Conservation (phyloP, 2,329 filamentous ascomycete genomes). For the Curvularia verruculosa region DNA sequence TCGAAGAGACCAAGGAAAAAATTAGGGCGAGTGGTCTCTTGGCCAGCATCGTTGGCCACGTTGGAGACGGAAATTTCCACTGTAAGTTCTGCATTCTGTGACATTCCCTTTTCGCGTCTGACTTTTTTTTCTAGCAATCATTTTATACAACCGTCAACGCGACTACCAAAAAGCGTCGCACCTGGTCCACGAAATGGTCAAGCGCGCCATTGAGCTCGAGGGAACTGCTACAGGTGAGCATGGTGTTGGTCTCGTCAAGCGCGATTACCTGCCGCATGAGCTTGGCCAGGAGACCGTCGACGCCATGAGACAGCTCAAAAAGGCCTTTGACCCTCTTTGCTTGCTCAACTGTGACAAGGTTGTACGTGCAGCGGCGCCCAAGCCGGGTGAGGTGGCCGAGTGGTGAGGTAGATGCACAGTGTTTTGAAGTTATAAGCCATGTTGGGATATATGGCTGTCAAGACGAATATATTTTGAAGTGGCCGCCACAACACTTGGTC, state of each 20-base stretch:
- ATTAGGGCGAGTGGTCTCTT: slow-evolving; percentile 67
- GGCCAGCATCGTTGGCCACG: slow-evolving; percentile 72
- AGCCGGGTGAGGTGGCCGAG: slow-evolving; percentile 56
- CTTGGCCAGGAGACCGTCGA: slow-evolving; percentile 76
- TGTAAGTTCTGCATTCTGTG: slow-evolving; percentile 49
- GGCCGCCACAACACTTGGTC: neutral
- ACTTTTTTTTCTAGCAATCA: slow-evolving; percentile 56
- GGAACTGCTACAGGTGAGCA: slow-evolving; percentile 87
- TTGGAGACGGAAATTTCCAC: slow-evolving; percentile 78
- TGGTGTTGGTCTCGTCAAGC: slow-evolving; percentile 82
- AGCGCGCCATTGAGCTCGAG: slow-evolving; percentile 82
- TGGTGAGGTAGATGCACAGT: slow-evolving; percentile 46
- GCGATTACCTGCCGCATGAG: slow-evolving; percentile 81
- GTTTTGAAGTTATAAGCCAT: neutral
- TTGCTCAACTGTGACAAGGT: slow-evolving; percentile 70
- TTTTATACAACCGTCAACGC: slow-evolving; percentile 67
- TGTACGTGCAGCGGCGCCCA: slow-evolving; percentile 61
- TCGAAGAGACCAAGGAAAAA: slow-evolving; percentile 75
- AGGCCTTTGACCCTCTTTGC: slow-evolving; percentile 76
- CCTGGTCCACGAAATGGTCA: slow-evolving; percentile 83
- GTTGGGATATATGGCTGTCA: neutral
- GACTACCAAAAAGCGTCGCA: slow-evolving; percentile 71
- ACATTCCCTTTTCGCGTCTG: neutral
- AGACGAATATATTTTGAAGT: neutral
- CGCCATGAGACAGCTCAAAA: slow-evolving; percentile 84